These are phyloP conservation scores for Kuraishia cidri DNA, from an alignment of 805 yeast genomes.

Conservation along the genomic window DNA sequence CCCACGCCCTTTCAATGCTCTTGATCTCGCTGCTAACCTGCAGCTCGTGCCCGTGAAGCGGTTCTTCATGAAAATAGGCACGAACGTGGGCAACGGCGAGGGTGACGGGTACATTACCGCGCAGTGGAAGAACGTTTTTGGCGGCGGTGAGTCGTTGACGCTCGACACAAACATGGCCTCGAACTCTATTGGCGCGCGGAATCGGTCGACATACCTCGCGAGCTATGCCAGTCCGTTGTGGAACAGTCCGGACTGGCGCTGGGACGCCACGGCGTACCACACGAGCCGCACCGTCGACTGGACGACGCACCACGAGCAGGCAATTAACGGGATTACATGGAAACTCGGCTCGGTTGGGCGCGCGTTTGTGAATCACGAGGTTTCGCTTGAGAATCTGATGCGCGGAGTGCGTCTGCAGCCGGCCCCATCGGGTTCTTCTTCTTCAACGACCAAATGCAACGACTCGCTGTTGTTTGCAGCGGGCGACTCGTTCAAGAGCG, in stretches of 20 bases:
- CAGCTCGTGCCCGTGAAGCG: slow-evolving; percentile 49
- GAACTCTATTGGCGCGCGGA: slow-evolving; percentile 39
- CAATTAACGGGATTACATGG: slow-evolving; percentile 30
- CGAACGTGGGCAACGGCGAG: slow-evolving; percentile 93
- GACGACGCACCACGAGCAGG: slow-evolving; percentile 33
- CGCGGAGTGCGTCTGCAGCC: slow-evolving; percentile 24
- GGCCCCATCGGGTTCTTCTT: slow-evolving; percentile 9
- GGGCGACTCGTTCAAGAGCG: slow-evolving; percentile 36
- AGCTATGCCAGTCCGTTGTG: slow-evolving; percentile 36
- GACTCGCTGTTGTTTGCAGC: slow-evolving; percentile 25
- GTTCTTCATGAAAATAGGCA: slow-evolving; percentile 84
- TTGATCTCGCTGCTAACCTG: slow-evolving; percentile 17
- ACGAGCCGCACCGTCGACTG: slow-evolving; percentile 39
- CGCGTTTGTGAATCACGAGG: slow-evolving; percentile 36
- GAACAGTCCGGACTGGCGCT: slow-evolving; percentile 28
- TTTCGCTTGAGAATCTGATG: slow-evolving; percentile 32
- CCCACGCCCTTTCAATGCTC: slow-evolving; percentile 10
- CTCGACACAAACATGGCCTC: slow-evolving; percentile 33
- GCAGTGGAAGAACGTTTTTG: slow-evolving; percentile 48
- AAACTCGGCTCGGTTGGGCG: slow-evolving; percentile 27
- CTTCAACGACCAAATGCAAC: slow-evolving; percentile 19
- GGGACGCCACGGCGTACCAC: slow-evolving; percentile 28
- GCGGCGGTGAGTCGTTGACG: slow-evolving; percentile 43
- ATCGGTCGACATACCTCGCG: slow-evolving; percentile 38
- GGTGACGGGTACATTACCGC: slow-evolving; percentile 89